A percentile compares a stretch with the other conserved stretches of the same genome.
Evolutionary conservation across 352 stramenopile genomes (phyloP).

Genomic region (Elongisporangium senticosum): DNA sequence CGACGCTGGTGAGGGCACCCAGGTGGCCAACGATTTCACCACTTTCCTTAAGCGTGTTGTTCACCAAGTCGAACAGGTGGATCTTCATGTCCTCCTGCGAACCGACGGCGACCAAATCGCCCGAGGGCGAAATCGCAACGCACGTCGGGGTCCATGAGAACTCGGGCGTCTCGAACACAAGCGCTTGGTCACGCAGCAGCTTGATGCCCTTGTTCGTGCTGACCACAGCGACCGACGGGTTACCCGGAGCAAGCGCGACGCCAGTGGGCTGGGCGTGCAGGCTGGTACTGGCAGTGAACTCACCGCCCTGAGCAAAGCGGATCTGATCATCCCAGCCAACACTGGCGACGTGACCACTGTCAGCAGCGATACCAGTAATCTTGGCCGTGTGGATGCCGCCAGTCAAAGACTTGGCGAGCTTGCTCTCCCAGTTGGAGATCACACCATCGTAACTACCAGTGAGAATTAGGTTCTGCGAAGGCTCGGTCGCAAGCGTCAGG

Average conservation of each 20-base stretch:
- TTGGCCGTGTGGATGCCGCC: conserved; percentile 62
- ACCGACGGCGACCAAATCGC: conserved; percentile 72
- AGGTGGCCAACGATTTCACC: conserved; percentile 69
- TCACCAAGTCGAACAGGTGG: conserved; percentile 75
- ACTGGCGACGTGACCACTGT: conserved; percentile 65
- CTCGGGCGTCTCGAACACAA: conserved; percentile 73
- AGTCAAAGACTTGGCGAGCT: conserved; percentile 33
- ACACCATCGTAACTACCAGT: conserved; percentile 94
- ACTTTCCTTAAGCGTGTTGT: conserved; percentile 55
- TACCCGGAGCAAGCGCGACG: conserved; percentile 40
- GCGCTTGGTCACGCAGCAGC: conserved; percentile 55
- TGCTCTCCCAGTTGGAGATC: conserved; percentile 86
- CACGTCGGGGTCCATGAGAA: conserved; percentile 77
- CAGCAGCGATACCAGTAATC: conserved; percentile 74
- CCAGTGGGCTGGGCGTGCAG: conserved; percentile 70
- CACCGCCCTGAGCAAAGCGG: conserved; percentile 52
- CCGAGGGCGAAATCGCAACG: conserved; percentile 62
- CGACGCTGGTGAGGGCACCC: conserved; percentile 63
- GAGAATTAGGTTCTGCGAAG: conserved; percentile 64
- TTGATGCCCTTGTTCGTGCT: conserved; percentile 85
- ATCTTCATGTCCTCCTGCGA: conserved; percentile 85
- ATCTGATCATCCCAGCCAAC: conserved; percentile 91
- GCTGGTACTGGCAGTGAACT: conserved; percentile 56
- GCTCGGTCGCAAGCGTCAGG: conserved; percentile 80
- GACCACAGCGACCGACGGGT: conserved; percentile 47